These are phyloP conservation scores for Dunaliella sp. DNA, from an alignment of 139 green algal species.

Conservation along the genomic window DNA sequence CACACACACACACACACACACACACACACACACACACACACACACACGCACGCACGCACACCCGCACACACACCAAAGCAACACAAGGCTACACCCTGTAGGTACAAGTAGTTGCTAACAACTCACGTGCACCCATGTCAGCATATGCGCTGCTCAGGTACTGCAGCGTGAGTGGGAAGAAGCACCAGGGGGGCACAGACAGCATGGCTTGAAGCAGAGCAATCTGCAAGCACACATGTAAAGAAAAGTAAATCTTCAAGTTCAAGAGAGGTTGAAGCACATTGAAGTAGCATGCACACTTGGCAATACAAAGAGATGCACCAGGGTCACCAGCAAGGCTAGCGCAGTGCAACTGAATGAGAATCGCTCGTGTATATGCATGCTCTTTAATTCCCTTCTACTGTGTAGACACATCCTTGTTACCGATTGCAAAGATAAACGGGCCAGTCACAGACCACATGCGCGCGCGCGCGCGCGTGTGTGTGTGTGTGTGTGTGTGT, in stretches of 20 bases:
- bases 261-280: too few species aligned
- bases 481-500: too few species aligned
- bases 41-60: neutral
- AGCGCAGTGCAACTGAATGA: too few species aligned
- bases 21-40: neutral
- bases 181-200: conserved; percentile 64
- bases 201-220: conserved; percentile 79
- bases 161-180: conserved; percentile 82
- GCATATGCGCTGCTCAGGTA: conserved; percentile 54
- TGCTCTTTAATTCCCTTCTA: too few species aligned
- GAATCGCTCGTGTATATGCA: too few species aligned
- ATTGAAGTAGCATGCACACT: too few species aligned
- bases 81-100: neutral
- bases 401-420: too few species aligned
- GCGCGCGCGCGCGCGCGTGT: too few species aligned
- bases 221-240: conserved; percentile 46
- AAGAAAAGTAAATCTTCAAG: neutral
- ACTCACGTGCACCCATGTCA: conserved; percentile 6
- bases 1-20: neutral
- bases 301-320: too few species aligned
- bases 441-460: too few species aligned
- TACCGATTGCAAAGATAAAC: too few species aligned
- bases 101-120: neutral
- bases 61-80: neutral
- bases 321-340: too few species aligned